Evolutionary conservation across 2,329 filamentous ascomycete genomes (phyloP), one percentile per base, ranked within the genome.

Genomic region (Clonostachys chloroleuca): DNA sequence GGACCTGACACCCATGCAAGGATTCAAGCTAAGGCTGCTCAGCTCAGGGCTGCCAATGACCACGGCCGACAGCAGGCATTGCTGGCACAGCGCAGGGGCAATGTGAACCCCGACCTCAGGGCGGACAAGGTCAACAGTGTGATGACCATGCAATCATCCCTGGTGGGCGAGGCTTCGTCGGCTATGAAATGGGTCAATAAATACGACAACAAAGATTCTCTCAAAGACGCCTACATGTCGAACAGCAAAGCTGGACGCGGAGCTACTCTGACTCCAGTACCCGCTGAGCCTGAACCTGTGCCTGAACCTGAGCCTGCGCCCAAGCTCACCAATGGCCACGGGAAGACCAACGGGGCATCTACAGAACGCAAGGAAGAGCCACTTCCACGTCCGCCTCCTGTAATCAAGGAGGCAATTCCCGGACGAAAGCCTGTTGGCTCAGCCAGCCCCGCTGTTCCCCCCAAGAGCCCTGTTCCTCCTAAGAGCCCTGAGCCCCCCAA

Each of bases 181-280:
- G 94, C 94, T 2, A 86, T 99, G 84, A 95, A 96, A 66, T 99
- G 94, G 94, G 90, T 92, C 34, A 92, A 78, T 65, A 91, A 91
- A 58, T 97, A 96, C 62, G 94, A 97, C 68, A 30, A 30, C 24
- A 95, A 94, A 68, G 85, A 94, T 58, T 77, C 86, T 8, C 86
- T 95, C 52, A 84, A 91, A 46, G 84, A 89, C 53, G 84, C 89
- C n/a, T 97, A 97, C 65, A 75, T 97, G 45, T 81, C 83, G 42
- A 85, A 95, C 60, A 73, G 70, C 43, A 81, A 77, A 54, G 84
- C 87, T 40, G 91, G 92, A 18, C 87, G 81, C 49, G 89, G 89
- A 12, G 52, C 71, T 37, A 49, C 62, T 16, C 53, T 69, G 34
- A 60, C 64, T 13, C 59, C 63, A 13, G 55, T 60, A 44, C 56